Conservation (phyloP, 345 rosid species). For the Gynandropsis gynandra region DNA sequence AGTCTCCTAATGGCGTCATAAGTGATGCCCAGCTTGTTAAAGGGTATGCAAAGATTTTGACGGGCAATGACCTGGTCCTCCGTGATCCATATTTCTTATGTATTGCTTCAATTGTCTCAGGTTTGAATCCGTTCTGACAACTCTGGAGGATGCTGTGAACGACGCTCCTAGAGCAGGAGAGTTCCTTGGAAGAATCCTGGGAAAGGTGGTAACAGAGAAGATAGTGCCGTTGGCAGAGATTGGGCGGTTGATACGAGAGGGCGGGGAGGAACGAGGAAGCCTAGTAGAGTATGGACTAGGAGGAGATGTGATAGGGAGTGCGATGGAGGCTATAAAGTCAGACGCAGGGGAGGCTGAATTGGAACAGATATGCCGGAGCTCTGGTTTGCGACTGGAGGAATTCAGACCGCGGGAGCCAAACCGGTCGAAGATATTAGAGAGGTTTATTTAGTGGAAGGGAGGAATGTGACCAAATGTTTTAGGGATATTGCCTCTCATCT, state of each 20-base stretch:
- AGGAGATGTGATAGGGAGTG: slow-evolving; percentile 74
- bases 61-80: not conserved
- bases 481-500: no score
- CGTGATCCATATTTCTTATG: not conserved
- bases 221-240: slow-evolving; percentile 49
- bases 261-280: slow-evolving; percentile 70
- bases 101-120: slow-evolving; percentile 25
- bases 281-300: slow-evolving; percentile 62
- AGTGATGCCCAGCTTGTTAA: slow-evolving; percentile 44
- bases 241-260: slow-evolving; percentile 45
- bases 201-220: slow-evolving; percentile 40
- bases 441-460: slow-evolving; percentile 46
- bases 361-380: slow-evolving; percentile 42
- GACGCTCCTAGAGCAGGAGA: slow-evolving; percentile 94
- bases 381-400: slow-evolving; percentile 58
- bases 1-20: slow-evolving; percentile 41
- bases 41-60: slow-evolving; percentile 48
- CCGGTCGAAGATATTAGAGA: slow-evolving; percentile 62
- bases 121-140: slow-evolving; percentile 61
- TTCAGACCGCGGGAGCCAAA: slow-evolving; percentile 52
- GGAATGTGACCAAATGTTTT: no score
- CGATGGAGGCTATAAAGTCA: slow-evolving; percentile 47
- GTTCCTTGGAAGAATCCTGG: slow-evolving; percentile 67
- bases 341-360: slow-evolving; percentile 54
- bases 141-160: slow-evolving; percentile 77